Conservation (phyloP, 1,284 basidiomycete genomes). For the Austroboletus niveus region DNA sequence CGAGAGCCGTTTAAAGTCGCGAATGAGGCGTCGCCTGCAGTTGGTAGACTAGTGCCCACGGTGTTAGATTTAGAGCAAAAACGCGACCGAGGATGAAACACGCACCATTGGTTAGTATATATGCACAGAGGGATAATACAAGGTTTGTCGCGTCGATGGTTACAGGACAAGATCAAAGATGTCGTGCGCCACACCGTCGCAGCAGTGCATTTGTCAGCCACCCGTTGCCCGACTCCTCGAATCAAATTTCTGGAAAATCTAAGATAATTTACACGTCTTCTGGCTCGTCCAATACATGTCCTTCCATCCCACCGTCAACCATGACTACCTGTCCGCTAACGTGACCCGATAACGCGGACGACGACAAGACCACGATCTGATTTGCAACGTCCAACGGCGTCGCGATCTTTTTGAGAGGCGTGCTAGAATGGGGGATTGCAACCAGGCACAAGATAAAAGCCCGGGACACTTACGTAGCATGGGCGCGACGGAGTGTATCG, state of each 20-base stretch:
- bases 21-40: slow-evolving; percentile 86
- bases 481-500: slow-evolving; percentile 47
- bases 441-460: no score
- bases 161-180: not conserved
- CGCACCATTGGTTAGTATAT: slow-evolving; percentile 21
- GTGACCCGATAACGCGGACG: slow-evolving; percentile 64
- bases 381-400: slow-evolving; percentile 60
- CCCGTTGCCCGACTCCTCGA: no score
- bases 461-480: slow-evolving; percentile 55
- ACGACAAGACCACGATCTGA: slow-evolving; percentile 65
- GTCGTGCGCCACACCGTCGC: slow-evolving; percentile 2
- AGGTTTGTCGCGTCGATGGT: slow-evolving; percentile 2
- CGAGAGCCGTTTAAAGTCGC: slow-evolving; percentile 94
- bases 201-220: slow-evolving; percentile 20
- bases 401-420: slow-evolving; percentile 70
- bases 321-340: slow-evolving; percentile 69
- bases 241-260: not conserved
- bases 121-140: slow-evolving; percentile 2
- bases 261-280: slow-evolving; percentile 30
- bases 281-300: slow-evolving; percentile 45
- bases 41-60: slow-evolving; percentile 69
- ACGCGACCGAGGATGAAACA: not conserved
- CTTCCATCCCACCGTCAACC: slow-evolving; percentile 80
- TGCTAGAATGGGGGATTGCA: slow-evolving; percentile 38
- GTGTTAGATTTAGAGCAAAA: not conserved